phyloP scores from a whole-genome alignment of 495 filamentous ascomycete genomes.

The Aspergillus saccharolyticus region DNA sequence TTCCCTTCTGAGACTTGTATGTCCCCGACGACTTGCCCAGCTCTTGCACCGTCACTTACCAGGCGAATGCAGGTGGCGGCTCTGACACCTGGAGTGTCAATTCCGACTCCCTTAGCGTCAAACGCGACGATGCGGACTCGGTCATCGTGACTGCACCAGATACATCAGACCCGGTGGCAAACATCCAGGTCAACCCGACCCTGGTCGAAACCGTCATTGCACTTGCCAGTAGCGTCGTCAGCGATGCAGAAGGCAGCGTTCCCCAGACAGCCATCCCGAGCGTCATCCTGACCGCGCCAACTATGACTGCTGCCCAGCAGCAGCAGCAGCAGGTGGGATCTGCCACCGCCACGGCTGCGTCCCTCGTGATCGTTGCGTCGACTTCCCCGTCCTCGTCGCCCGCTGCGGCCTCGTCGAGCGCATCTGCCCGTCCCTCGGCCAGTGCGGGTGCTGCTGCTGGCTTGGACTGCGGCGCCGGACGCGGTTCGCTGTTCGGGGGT shows the following conservation, averaged over 20 bases:
- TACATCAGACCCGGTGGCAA: slow-evolving; percentile 8
- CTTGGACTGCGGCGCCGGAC: neutral
- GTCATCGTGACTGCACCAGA: slow-evolving; percentile 30
- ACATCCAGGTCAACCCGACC: slow-evolving; percentile 17
- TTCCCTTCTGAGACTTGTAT: slow-evolving; percentile 31
- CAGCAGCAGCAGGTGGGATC: neutral
- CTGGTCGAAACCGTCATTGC: slow-evolving; percentile 14
- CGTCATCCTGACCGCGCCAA: slow-evolving; percentile 3
- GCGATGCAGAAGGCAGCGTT: neutral
- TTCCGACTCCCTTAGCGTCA: slow-evolving; percentile 5
- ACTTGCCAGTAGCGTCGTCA: neutral
- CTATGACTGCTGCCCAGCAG: neutral
- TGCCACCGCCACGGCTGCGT: neutral
- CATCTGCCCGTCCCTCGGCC: slow-evolving; percentile 1
- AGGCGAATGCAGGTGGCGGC: slow-evolving; percentile 30
- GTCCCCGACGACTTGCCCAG: slow-evolving; percentile 7
- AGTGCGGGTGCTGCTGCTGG: neutral
- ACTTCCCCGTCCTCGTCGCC: neutral
- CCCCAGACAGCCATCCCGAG: slow-evolving; percentile 6
- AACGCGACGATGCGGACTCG: slow-evolving; percentile 14
- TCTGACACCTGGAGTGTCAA: slow-evolving; percentile 26
- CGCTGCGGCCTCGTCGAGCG: slow-evolving; percentile 4
- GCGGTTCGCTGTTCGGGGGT: slow-evolving; percentile 5
- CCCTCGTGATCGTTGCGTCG: neutral
- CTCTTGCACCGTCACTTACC: neutral